A percentile compares a stretch with the other conserved stretches of the same genome.
phyloP scores from a whole-genome alignment of 2,329 filamentous ascomycete species.

The Monosporascus cannonballus region DNA sequence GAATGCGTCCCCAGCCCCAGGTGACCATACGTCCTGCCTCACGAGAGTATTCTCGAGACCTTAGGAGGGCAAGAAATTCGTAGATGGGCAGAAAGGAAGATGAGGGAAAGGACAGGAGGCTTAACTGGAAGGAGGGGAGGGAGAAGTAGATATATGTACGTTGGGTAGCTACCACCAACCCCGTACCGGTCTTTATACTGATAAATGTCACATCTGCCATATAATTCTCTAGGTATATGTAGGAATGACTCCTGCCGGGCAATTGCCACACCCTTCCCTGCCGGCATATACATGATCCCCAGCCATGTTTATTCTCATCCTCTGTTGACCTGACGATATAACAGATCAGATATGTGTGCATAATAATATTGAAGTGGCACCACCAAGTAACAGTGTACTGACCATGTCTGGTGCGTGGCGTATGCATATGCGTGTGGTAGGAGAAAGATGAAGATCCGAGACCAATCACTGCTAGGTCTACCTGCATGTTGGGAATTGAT shows the following conservation, averaged over 20 bases:
- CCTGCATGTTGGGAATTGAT: not conserved
- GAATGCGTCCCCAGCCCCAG: constrained; percentile 13
- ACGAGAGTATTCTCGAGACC: constrained; percentile 4
- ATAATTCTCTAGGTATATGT: too few species aligned
- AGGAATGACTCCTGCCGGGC: too few species aligned
- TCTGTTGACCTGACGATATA: too few species aligned
- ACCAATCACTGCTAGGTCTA: too few species aligned
- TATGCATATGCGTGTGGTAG: not conserved
- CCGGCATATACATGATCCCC: too few species aligned
- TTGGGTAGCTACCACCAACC: not conserved
- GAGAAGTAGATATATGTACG: not conserved
- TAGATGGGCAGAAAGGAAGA: not conserved
- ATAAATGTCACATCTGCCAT: too few species aligned
- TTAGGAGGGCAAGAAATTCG: not conserved
- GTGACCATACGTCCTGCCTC: not conserved
- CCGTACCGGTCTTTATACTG: too few species aligned
- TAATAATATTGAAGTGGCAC: not conserved
- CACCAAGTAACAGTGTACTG: not conserved
- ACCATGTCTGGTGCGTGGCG: not conserved
- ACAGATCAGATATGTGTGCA: too few species aligned
- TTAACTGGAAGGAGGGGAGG: constrained; percentile 5
- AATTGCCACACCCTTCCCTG: too few species aligned
- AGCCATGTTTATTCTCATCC: too few species aligned
- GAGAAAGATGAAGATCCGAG: not conserved
- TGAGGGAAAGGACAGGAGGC: constrained; percentile 6